These are phyloP conservation scores for Avicennia marina DNA, from an alignment of 257 asterid species.

Conservation along the genomic window DNA sequence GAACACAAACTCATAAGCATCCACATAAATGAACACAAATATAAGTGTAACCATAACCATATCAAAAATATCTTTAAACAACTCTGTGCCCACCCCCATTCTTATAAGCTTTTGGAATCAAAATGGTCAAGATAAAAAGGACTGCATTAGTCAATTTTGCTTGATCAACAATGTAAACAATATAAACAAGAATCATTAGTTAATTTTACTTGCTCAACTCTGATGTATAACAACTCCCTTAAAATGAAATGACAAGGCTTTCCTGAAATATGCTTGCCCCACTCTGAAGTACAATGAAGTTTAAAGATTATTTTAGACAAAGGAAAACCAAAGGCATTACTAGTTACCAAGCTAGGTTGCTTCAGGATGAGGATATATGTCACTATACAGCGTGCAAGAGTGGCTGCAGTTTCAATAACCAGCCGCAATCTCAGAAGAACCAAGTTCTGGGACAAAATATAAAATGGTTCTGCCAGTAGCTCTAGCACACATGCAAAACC, in stretches of 20 bases:
- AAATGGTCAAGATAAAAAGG: constrained; percentile 9
- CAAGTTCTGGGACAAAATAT: constrained; percentile 84
- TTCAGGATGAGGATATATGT: constrained; percentile 71
- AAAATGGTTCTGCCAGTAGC: constrained; percentile 90
- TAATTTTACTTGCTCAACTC: background rate
- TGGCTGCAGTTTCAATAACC: constrained; percentile 72
- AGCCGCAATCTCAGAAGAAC: constrained; percentile 83
- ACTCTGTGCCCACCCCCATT: background rate
- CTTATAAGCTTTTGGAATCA: background rate
- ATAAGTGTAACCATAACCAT: constrained; percentile 2
- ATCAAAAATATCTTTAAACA: background rate
- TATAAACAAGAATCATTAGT: background rate
- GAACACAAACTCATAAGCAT: background rate
- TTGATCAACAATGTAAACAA: background rate
- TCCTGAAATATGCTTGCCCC: no score
- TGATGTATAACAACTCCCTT: background rate
- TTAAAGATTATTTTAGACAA: background rate
- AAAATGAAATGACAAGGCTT: no score
- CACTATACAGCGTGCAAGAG: constrained; percentile 71
- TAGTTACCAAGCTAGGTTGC: constrained; percentile 56
- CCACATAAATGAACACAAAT: background rate
- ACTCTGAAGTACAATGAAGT: background rate
- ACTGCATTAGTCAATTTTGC: background rate
- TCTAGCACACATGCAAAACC: constrained; percentile 93
- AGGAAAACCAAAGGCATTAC: background rate